phyloP scores from a whole-genome alignment of 164 flowering plant genomes.

The Protea cynaroides region DNA sequence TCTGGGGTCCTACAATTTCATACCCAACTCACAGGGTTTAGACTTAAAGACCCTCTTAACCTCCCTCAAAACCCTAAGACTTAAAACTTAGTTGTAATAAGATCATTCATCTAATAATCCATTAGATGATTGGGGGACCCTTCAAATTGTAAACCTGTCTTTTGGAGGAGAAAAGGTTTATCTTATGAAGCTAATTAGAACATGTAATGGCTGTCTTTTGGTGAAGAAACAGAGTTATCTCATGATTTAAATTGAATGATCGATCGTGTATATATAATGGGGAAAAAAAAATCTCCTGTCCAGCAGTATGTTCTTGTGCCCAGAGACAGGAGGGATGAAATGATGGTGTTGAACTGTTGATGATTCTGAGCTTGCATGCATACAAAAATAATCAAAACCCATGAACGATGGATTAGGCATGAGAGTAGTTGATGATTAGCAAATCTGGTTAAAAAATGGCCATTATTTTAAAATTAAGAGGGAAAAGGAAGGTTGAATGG shows the following conservation, averaged over 20 bases:
- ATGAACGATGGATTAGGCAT: not conserved
- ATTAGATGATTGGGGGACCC: not conserved
- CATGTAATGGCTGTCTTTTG: no score
- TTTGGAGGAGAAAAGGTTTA: not conserved
- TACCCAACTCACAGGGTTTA: slow-evolving; percentile 3
- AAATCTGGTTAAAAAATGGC: not conserved
- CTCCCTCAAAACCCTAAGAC: no score
- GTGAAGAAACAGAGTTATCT: no score
- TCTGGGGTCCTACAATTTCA: slow-evolving; percentile 26
- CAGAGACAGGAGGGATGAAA: no score
- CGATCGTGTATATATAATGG: no score
- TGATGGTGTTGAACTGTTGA: not conserved
- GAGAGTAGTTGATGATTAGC: not conserved
- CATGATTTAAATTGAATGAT: no score
- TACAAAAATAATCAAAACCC: not conserved
- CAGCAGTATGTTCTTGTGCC: no score
- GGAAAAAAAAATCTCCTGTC: no score
- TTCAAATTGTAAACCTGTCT: not conserved
- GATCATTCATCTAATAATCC: slow-evolving; percentile 1
- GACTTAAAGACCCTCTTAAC: not conserved
- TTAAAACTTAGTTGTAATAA: not conserved
- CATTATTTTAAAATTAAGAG: not conserved
- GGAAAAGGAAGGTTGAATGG: no score
- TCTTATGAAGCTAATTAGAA: not conserved
- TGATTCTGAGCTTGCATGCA: not conserved